Percentiles rank a stretch among this genome's conserved stretches.
phyloP scores from a whole-genome alignment of 176 grass and related monocot species.

The Dendrocalamus sinicus region DNA sequence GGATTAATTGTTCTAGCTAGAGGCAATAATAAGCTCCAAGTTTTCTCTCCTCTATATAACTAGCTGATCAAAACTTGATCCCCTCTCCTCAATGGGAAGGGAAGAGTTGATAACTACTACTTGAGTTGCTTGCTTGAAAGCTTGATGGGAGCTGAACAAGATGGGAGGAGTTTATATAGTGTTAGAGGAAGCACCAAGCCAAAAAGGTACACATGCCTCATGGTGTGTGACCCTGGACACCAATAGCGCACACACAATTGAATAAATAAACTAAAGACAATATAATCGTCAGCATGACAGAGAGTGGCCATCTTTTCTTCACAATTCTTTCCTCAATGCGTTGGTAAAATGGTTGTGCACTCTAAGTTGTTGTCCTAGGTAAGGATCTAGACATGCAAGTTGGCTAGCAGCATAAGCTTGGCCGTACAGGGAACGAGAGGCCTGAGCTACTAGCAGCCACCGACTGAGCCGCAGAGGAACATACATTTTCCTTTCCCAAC shows the following conservation, averaged over 20 bases:
- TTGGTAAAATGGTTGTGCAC: background rate
- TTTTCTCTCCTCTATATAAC: background rate
- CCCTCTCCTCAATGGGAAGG: background rate
- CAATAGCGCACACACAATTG: constrained; percentile 15
- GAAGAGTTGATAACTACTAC: background rate
- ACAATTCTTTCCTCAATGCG: background rate
- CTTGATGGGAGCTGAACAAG: constrained; percentile 27
- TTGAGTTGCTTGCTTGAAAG: constrained; percentile 23
- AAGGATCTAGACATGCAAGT: background rate
- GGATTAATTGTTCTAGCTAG: background rate
- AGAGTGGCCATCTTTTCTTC: background rate
- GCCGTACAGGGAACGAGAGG: background rate
- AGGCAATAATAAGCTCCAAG: background rate
- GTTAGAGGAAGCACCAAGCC: background rate
- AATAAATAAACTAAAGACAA: constrained; percentile 33
- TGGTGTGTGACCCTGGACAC: constrained; percentile 13
- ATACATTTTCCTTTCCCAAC: background rate
- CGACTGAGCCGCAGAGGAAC: background rate
- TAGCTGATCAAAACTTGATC: background rate
- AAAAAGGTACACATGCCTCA: constrained; percentile 27
- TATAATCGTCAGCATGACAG: constrained; percentile 35
- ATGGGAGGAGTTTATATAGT: constrained; percentile 44
- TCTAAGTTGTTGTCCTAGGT: constrained; percentile 23
- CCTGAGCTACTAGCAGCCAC: background rate
- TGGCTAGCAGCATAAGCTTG: background rate